Evolutionary conservation across 768 basidiomycete species (phyloP), one percentile per base, ranked within the genome.

Genomic region (Trametes cinnabarina): DNA sequence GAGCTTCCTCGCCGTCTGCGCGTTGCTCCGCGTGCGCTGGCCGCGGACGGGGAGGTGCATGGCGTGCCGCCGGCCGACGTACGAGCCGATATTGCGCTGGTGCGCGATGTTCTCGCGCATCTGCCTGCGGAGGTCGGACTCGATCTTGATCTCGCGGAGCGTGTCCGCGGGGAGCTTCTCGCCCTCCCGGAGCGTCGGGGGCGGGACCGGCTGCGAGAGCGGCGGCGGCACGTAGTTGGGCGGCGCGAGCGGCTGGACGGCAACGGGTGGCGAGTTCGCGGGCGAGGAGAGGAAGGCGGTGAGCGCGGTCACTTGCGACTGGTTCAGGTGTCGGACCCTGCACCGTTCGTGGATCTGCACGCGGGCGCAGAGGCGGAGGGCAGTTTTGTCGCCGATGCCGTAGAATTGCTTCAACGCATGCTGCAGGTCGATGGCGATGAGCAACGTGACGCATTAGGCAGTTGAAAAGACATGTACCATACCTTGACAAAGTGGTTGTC

Each of bases 221-320:
- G 78, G 77, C 17, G 75, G 80, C 22, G 83, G 79, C 37, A 73
- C 71, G 69, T 79, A 87, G 48, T 74, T 62, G 12, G 79, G 76
- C 3, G 77, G 63, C 1, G 91, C 89, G 32, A 93, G 82, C 12
- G 87, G 87, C 62, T 85, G 81, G 35, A 79, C 80, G 6, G 85
- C 82, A 3, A 90, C 80, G 11, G 83, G 78, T 0, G 85, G 77
- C 3, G 88, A 82, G 17, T 91, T 94, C 22, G 82, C 75, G 1
- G 97, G 95, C 0, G 94, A 91, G 4, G 95, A 94, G 10, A 99
- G 86, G 74, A 93, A 96, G 6, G 96, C 91, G 12, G 94, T 88
- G n/a, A 99, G 82, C 15, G 88, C 82, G 14, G 94, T 97, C 48
- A 95, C 77, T 80, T 99, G 97, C 34, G 83, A 78, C 28, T 94